Evolutionary conservation across 208 protist genomes (phyloP).

Genomic region (Leishmania tarentolae): DNA sequence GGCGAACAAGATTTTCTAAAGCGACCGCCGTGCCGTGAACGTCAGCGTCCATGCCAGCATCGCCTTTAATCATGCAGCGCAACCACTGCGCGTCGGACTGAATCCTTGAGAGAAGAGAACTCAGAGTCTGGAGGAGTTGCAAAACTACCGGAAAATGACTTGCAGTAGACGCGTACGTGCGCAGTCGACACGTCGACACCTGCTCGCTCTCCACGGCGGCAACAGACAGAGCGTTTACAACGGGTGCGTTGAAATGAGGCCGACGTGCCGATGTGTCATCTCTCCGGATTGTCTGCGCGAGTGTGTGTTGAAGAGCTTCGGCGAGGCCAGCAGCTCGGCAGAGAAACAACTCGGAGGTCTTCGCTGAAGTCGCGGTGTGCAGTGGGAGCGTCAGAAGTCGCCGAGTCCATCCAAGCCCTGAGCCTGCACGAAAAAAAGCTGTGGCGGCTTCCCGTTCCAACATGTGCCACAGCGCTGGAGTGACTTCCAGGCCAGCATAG

Average conservation of each 20-base stretch:
- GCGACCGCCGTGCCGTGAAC: neutral
- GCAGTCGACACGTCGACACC: neutral
- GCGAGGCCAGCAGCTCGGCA: constrained; percentile 16
- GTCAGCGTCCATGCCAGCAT: neutral
- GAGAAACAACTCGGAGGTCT: neutral
- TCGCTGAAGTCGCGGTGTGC: neutral
- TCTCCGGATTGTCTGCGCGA: neutral
- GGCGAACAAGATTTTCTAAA: neutral
- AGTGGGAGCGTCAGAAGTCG: neutral
- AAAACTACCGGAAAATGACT: constrained; percentile 11
- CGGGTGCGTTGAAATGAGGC: neutral
- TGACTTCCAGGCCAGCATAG: neutral
- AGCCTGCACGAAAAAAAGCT: constrained; percentile 16
- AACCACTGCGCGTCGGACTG: neutral
- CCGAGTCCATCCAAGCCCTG: constrained; percentile 32
- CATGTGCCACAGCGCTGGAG: constrained; percentile 17
- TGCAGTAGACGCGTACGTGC: constrained; percentile 19
- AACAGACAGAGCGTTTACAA: neutral
- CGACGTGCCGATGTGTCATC: neutral
- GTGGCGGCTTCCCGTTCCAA: constrained; percentile 6
- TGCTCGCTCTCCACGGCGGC: neutral
- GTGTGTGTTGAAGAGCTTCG: neutral
- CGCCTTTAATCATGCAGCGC: neutral
- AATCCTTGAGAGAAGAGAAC: neutral
- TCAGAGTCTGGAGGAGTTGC: constrained; percentile 12